Base-by-base conservation (phyloP, 2,329 filamentous ascomycete genomes). In the Helotiales sp. region DNA sequence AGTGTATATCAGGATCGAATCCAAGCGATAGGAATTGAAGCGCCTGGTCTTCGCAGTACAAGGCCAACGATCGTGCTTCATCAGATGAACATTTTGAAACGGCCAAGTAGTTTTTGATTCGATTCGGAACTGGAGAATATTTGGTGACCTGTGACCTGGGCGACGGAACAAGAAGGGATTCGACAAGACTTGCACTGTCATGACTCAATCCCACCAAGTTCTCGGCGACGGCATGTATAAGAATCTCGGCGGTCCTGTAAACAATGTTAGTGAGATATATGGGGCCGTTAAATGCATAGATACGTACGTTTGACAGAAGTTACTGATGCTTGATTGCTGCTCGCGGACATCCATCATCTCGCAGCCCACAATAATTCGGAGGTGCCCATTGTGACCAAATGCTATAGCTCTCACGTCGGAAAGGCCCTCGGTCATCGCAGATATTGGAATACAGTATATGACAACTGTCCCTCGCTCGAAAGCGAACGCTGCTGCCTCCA, bases 1-100 rank as follows among this genome's bases (percentile, higher is more conserved):
- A 87, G 32, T 84, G 78, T 10, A 78, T 79, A 62, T 86, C 83
- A 55, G 79, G 79, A 47, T 85, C 79, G 32, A 84, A 79, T 0
- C 83, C 83, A 26, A 86, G 74, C 58, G 82, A 84, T 4, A 84
- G 74, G 63, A 82, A 79, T 20, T 79, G 77, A 15, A 86, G 74
- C 1, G 84, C 73, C n/a, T 84, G 68, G 20, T 61, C 60, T 30
- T 72, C 66, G n/a, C 80, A 72, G 32, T 63, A 67, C 49, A 24
- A 45, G 24, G 67, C 62, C 45, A 70, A 52, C 78, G 59, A 54
- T 37, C 54, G 43, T 50, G 64, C 63, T 55, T 57, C 63, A n/a
- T 63, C 43, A 8, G 59, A 81, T 45, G 80, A 81, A 26, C 80
- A 77, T 77, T 78, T 80, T 67, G 75, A 65, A 52, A 34, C 61